Percentiles rank a stretch among this genome's conserved stretches.
phyloP scores from a whole-genome alignment of 352 stramenopile genomes.

The Phytopythium litorale region DNA sequence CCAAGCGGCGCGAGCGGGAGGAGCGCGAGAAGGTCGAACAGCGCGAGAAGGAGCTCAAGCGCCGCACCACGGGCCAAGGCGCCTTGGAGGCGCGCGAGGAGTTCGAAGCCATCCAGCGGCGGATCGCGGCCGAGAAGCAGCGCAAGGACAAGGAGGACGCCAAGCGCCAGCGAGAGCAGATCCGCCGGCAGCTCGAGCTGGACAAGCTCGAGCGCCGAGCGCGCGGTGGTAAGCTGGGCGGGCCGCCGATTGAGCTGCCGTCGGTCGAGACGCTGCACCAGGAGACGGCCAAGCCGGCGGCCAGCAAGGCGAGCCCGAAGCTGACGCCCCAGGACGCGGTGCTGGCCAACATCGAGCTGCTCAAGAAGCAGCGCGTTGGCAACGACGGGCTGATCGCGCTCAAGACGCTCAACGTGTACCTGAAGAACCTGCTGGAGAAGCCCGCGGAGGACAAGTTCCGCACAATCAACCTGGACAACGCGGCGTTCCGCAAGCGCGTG shows the following conservation, averaged over 20 bases:
- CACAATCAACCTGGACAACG: conserved; percentile 88
- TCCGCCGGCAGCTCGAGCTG: conserved; percentile 87
- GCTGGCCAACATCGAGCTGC: conserved; percentile 63
- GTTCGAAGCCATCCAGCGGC: conserved; percentile 76
- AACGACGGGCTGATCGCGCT: conserved; percentile 76
- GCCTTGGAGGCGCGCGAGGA: conserved; percentile 77
- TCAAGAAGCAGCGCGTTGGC: conserved; percentile 85
- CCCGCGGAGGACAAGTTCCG: conserved; percentile 89
- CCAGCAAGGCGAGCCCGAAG: conserved; percentile 33
- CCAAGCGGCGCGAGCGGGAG: conserved; percentile 73
- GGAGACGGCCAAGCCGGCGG: conserved; percentile 11
- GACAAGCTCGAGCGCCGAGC: conserved; percentile 90
- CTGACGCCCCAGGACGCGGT: conserved; percentile 69
- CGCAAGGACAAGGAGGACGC: conserved; percentile 89
- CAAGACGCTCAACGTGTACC: conserved; percentile 84
- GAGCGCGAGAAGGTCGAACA: conserved; percentile 75
- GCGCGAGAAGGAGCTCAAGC: conserved; percentile 66
- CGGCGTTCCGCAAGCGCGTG: conserved; percentile 89
- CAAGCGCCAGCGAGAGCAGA: conserved; percentile 85
- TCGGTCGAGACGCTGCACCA: conserved; percentile 21
- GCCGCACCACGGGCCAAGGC: conserved; percentile 70
- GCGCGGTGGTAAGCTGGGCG: conserved; percentile 75
- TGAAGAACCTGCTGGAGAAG: conserved; percentile 87
- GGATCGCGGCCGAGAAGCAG: conserved; percentile 72
- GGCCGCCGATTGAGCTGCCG: conserved; percentile 54